Evolutionary conservation across 495 filamentous ascomycete species (phyloP).

Genomic region (Collariella sp.): DNA sequence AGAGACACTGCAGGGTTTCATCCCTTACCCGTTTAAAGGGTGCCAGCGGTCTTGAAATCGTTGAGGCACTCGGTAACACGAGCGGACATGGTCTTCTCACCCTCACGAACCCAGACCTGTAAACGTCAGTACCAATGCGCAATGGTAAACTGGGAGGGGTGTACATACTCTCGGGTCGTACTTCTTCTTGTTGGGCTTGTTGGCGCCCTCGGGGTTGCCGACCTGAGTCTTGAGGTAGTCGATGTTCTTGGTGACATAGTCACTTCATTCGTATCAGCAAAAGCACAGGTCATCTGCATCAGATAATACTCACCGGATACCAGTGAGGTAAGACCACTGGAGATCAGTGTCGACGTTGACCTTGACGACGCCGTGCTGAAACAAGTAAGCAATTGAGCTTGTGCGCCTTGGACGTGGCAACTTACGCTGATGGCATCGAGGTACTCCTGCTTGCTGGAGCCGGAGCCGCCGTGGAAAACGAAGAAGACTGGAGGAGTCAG

Average conservation of each 20-base stretch:
- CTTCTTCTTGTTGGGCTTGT: conserved; percentile 99
- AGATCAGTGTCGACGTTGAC: conserved; percentile 87
- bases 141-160: neutral
- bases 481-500: conserved; percentile 60
- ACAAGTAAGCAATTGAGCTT: neutral
- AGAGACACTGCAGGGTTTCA: neutral
- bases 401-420: neutral
- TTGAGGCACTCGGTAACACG: conserved; percentile 71
- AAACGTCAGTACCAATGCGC: neutral
- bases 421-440: conserved; percentile 62
- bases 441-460: conserved; percentile 82
- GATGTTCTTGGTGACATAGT: conserved; percentile 90
- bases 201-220: conserved; percentile 88
- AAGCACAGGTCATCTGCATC: neutral
- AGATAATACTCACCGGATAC: conserved; percentile 51
- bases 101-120: conserved; percentile 65
- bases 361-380: conserved; percentile 81
- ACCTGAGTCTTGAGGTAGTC: conserved; percentile 79
- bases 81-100: conserved; percentile 90
- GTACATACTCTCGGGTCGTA: conserved; percentile 51
- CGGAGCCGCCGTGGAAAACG: conserved; percentile 97
- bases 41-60: conserved; percentile 84
- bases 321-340: conserved; percentile 77
- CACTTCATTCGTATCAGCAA: conserved; percentile 25
- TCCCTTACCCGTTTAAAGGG: conserved; percentile 54